Conservation (phyloP, 2,329 filamentous ascomycete species). For the Pyrenochaeta sp. region DNA sequence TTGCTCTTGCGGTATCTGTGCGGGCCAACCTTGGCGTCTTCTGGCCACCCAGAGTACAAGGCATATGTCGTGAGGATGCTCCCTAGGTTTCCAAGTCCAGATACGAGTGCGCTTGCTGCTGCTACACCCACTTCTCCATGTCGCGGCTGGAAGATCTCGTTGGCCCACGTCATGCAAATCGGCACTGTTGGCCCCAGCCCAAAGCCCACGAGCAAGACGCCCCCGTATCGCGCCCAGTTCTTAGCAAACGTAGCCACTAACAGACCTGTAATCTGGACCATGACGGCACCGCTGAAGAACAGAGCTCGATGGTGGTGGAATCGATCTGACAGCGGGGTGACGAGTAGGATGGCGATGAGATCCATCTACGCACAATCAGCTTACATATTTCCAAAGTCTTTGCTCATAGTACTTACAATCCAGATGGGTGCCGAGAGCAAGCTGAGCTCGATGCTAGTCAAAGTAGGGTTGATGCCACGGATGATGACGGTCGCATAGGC, state of each 20-base stretch:
- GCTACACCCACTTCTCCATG: conserved; percentile 93
- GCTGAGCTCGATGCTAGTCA: conserved; percentile 79
- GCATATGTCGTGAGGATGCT: conserved; percentile 90
- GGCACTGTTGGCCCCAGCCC: conserved; percentile 90
- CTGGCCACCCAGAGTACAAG: conserved; percentile 85
- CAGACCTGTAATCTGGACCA: conserved; percentile 83
- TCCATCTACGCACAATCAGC: conserved; percentile 70
- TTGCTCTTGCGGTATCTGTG: conserved; percentile 84
- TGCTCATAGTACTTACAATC: conserved; percentile 70
- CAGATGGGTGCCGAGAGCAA: conserved; percentile 90
- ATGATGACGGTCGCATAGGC: conserved; percentile 90
- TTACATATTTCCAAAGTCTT: not conserved
- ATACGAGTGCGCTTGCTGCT: conserved; percentile 84
- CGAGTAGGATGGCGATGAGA: conserved; percentile 82
- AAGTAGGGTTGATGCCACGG: conserved; percentile 74
- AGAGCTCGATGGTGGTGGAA: conserved; percentile 81
- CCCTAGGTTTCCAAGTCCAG: conserved; percentile 85
- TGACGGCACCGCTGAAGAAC: conserved; percentile 80
- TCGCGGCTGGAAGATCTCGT: conserved; percentile 86
- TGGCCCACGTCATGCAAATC: conserved; percentile 94
- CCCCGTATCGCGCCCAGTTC: conserved; percentile 86
- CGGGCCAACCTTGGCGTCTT: conserved; percentile 69
- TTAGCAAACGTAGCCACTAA: conserved; percentile 81
- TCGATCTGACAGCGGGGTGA: conserved; percentile 86
- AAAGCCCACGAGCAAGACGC: conserved; percentile 89